Conservation (phyloP, 2,329 filamentous ascomycete species). For the Anisogramma anomala region DNA sequence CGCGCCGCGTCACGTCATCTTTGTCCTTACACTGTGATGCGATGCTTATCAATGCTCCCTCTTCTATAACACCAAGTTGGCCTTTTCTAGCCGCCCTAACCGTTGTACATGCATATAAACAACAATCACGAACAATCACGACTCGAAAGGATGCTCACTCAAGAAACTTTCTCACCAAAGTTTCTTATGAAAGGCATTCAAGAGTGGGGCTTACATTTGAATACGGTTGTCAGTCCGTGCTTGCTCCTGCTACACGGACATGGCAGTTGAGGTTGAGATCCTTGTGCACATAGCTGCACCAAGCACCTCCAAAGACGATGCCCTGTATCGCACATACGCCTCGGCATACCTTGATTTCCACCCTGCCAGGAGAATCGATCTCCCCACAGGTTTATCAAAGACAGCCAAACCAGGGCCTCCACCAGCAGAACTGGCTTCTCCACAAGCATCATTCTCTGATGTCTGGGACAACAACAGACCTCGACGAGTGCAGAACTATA, state of each 20-base stretch:
- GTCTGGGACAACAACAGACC: slow-evolving; percentile 22
- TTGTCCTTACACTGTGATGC: too few relatives aligned
- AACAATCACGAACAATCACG: too few relatives aligned
- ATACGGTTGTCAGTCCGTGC: background rate
- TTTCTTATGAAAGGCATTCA: too few relatives aligned
- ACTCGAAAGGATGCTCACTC: too few relatives aligned
- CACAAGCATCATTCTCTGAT: slow-evolving; percentile 22
- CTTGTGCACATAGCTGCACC: slow-evolving; percentile 45
- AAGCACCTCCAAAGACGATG: slow-evolving; percentile 36
- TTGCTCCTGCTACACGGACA: slow-evolving; percentile 1
- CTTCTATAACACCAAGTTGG: too few relatives aligned
- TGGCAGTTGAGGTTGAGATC: slow-evolving; percentile 35
- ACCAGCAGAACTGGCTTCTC: slow-evolving; percentile 15
- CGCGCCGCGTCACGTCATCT: too few relatives aligned
- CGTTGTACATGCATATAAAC: too few relatives aligned
- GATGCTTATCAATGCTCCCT: too few relatives aligned
- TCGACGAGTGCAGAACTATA: slow-evolving; percentile 10
- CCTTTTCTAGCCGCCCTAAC: too few relatives aligned
- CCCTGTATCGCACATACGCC: slow-evolving; percentile 36
- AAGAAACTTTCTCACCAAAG: too few relatives aligned
- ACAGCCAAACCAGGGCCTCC: background rate
- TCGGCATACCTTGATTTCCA: slow-evolving; percentile 39
- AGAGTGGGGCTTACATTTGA: background rate
- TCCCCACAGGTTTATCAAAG: background rate
- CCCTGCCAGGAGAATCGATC: slow-evolving; percentile 18